These are phyloP conservation scores for Adansonia madagascariensis DNA, from an alignment of 441 rosid species.

Conservation along the genomic window DNA sequence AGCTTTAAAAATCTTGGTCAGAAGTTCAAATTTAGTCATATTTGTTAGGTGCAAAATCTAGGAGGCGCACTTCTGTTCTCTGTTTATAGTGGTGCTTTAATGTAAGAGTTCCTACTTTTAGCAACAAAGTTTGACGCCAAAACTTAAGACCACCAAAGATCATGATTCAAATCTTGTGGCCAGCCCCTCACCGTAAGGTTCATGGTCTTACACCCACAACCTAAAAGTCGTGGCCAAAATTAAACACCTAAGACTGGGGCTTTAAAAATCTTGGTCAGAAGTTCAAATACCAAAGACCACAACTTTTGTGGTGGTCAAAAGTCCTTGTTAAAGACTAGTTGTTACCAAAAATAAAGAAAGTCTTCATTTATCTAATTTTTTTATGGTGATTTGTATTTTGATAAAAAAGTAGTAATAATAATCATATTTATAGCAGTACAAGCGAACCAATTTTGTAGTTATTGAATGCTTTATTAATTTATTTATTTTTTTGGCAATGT, in stretches of 20 bases:
- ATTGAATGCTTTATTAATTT: not conserved
- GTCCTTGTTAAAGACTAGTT: not conserved
- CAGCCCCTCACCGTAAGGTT: not conserved
- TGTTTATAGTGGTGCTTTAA: not conserved
- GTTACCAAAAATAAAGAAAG: slow-evolving; percentile 5
- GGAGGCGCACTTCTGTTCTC: not conserved
- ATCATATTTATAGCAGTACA: not conserved
- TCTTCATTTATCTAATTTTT: not conserved
- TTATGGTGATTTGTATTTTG: not conserved
- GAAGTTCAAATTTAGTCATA: not conserved
- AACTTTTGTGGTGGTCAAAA: not conserved
- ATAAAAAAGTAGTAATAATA: not conserved
- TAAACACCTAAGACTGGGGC: not conserved
- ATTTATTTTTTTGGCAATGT: not conserved
- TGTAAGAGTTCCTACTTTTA: not conserved
- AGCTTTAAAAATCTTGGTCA: not conserved
- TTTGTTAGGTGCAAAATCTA: not conserved
- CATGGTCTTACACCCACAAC: not conserved
- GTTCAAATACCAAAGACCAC: not conserved
- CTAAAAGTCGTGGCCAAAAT: not conserved
- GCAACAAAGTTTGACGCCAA: not conserved
- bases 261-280: not conserved
- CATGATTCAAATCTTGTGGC: not conserved
- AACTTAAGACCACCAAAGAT: not conserved
- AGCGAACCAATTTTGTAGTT: not conserved